Conservation (phyloP, 305 asterid genomes). For the Fraxinus paxiana region DNA sequence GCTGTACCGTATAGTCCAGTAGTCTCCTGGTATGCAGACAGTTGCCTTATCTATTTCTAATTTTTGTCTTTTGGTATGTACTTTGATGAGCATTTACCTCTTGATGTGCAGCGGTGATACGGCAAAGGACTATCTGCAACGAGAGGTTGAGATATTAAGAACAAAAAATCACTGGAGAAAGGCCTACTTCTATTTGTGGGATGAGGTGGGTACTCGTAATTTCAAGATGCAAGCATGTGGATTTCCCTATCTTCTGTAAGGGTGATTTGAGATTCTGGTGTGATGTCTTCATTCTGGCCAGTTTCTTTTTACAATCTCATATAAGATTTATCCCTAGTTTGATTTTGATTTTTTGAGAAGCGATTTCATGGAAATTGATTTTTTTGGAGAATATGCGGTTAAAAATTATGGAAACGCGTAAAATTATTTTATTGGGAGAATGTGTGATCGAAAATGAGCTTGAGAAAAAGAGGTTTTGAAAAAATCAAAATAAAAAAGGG, state of each 20-base stretch:
- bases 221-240: constrained; percentile 16
- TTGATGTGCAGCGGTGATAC: constrained; percentile 61
- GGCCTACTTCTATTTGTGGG: constrained; percentile 98
- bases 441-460: background rate
- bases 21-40: constrained; percentile 50
- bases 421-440: background rate
- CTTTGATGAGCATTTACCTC: constrained; percentile 37
- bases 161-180: constrained; percentile 84
- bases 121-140: constrained; percentile 66
- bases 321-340: background rate
- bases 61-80: constrained; percentile 22
- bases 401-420: background rate
- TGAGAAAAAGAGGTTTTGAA: background rate
- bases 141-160: constrained; percentile 80
- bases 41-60: constrained; percentile 24
- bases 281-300: constrained; percentile 8
- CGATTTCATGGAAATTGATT: background rate
- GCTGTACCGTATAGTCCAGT: constrained; percentile 90
- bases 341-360: background rate
- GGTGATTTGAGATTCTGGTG: background rate
- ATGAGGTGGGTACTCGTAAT: constrained; percentile 66
- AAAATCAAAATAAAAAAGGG: background rate
- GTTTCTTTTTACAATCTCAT: constrained; percentile 14
- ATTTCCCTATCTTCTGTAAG: constrained; percentile 11
- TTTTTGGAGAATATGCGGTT: background rate